Conservation (phyloP, 345 rosid species). For the Aegle marmelos region DNA sequence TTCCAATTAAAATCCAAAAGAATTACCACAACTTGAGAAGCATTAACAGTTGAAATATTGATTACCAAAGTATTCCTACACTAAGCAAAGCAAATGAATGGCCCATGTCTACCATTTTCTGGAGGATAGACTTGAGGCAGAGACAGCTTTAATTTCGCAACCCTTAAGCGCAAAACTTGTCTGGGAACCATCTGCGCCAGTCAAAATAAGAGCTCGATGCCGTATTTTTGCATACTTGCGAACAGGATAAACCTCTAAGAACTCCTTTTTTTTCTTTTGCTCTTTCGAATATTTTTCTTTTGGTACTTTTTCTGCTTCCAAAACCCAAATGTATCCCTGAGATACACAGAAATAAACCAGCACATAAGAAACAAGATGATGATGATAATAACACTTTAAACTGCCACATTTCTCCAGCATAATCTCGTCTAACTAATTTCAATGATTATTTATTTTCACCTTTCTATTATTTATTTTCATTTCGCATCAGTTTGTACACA, state of each 20-base stretch:
- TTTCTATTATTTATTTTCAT: not conserved
- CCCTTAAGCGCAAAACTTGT: constrained; percentile 44
- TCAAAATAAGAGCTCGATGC: constrained; percentile 51
- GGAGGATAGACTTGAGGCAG: constrained; percentile 61
- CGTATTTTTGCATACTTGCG: constrained; percentile 54
- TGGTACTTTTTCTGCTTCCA: constrained; percentile 62
- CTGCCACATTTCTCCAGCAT: not conserved
- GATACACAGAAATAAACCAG: not conserved
- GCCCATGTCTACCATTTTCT: constrained; percentile 65
- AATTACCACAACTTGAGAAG: not conserved
- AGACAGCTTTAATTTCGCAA: constrained; percentile 76
- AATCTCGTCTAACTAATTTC: not conserved
- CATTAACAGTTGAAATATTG: not conserved
- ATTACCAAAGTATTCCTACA: not conserved
- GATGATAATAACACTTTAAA: not conserved
- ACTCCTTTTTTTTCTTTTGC: constrained; percentile 55
- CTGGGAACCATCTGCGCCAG: constrained; percentile 47
- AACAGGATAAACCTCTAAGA: constrained; percentile 64
- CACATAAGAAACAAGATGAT: not conserved
- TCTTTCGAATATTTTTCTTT: constrained; percentile 50
- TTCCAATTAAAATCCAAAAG: not conserved
- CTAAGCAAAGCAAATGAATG: not conserved
- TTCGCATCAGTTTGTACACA: not conserved
- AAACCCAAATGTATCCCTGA: constrained; percentile 86
- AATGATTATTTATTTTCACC: not conserved